Evolutionary conservation across 73 alveolate species (phyloP).

Genomic region (Chromera velia): DNA sequence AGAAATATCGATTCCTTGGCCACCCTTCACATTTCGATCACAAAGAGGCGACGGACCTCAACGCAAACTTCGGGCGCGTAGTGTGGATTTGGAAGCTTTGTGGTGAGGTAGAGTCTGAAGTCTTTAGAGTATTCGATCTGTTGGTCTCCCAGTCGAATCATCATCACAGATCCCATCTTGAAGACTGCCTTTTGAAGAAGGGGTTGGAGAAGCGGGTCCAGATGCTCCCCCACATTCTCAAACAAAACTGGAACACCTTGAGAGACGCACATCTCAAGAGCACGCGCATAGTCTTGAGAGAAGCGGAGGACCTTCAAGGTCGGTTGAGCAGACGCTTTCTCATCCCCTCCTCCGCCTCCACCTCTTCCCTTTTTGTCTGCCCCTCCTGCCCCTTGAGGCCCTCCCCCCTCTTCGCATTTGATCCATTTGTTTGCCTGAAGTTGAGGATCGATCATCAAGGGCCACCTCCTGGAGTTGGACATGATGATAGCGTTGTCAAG

Average conservation of each 20-base stretch:
- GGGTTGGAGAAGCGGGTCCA: slow-evolving; percentile 86
- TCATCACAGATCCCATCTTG: slow-evolving; percentile 72
- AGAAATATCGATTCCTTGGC: slow-evolving; percentile 15
- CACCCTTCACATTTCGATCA: slow-evolving; percentile 94
- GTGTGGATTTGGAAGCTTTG: slow-evolving; percentile 95
- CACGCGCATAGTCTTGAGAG: slow-evolving; percentile 39
- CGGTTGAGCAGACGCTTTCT: neutral
- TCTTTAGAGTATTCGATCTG: slow-evolving; percentile 71
- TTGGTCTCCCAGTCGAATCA: slow-evolving; percentile 74
- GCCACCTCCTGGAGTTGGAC: slow-evolving; percentile 92
- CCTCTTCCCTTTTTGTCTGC: neutral
- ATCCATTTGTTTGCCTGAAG: slow-evolving; percentile 93
- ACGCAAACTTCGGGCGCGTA: slow-evolving; percentile 97
- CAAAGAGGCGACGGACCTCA: slow-evolving; percentile 70
- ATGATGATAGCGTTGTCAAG: slow-evolving; percentile 97
- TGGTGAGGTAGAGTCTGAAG: slow-evolving; percentile 82
- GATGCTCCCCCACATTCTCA: slow-evolving; percentile 89
- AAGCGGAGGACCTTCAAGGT: slow-evolving; percentile 24
- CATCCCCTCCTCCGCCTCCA: neutral
- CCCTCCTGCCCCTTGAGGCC: no score
- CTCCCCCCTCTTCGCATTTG: slow-evolving; percentile 56
- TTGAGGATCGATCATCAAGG: slow-evolving; percentile 98
- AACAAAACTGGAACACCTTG: slow-evolving; percentile 85
- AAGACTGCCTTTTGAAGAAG: slow-evolving; percentile 71
- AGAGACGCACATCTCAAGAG: slow-evolving; percentile 49